Percentiles rank a stretch among this genome's conserved stretches.
Evolutionary conservation across 129 eudicot genomes (phyloP).

Genomic region (Apium graveolens): DNA sequence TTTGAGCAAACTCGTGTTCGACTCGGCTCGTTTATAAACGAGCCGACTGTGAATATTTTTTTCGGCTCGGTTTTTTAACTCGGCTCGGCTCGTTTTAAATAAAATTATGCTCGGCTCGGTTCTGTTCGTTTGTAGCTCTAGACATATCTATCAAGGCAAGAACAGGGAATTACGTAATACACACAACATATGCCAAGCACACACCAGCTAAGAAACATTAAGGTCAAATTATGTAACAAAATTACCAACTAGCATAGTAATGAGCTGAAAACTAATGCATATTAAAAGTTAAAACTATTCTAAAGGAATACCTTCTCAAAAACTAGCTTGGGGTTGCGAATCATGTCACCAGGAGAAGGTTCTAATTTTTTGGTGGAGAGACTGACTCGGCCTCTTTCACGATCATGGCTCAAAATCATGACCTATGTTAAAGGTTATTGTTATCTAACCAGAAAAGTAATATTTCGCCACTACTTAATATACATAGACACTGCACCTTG

Average conservation of each 20-base stretch:
- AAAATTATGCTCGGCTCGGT: too few relatives aligned
- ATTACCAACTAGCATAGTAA: neutral
- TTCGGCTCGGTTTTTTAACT: too few relatives aligned
- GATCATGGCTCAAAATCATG: constrained; percentile 89
- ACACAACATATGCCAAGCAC: neutral
- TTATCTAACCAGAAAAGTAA: neutral
- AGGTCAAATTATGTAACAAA: neutral
- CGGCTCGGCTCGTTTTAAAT: too few relatives aligned
- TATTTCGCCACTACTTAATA: neutral
- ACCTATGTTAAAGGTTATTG: constrained; percentile 35
- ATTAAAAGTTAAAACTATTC: neutral
- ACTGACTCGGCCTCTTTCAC: constrained; percentile 94
- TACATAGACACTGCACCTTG: constrained; percentile 38
- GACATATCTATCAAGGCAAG: neutral
- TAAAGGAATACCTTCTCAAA: constrained; percentile 68
- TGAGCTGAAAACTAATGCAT: neutral
- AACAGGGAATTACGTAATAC: neutral
- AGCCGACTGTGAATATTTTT: too few relatives aligned
- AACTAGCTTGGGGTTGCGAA: constrained; percentile 87
- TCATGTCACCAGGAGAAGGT: constrained; percentile 98
- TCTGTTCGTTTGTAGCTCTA: too few relatives aligned
- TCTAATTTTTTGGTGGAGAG: constrained; percentile 91
- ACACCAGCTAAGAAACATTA: neutral
- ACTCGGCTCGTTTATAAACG: too few relatives aligned
- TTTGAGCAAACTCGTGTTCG: too few relatives aligned